Base-by-base conservation (phyloP, 2,329 filamentous ascomycete species). In the Fusarium sp. region DNA sequence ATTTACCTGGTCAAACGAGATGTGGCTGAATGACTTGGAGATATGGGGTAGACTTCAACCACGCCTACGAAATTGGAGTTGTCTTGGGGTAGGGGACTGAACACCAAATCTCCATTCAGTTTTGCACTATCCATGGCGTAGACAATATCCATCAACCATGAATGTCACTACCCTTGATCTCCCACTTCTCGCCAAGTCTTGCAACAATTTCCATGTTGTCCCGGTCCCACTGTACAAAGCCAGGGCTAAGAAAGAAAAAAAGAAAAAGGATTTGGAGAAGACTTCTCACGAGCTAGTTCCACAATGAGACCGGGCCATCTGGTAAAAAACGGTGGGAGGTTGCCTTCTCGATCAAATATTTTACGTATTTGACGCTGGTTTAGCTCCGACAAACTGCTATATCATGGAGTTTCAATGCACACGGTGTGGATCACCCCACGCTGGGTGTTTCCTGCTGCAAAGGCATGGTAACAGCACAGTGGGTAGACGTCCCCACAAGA, bases 181-280 rank as follows among this genome's bases (percentile, higher is more conserved):
- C 58, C 27, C 15, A 7, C 40, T 8, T 48, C 39, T 68, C 32
- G 22, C 46, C 25, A 51, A 54, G 45, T 63, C 23, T 49, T 63
- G 35, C 40, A 33, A 20, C 39, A 46, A 63, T 60, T 60, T 35
- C 17, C 41, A 55, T 48, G 55, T 68, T 60, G 40, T 68, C 40
- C 66, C 67, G 57, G 66, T 45, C 50, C 67, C 67, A 66, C 67
- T 62, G 53, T 67, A 69, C 62, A 69, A 70, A 69, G 66, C 40
- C 62, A 64, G 30, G 27, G 19, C 57, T 59, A 59, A 39, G 37
- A 27, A 44, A 41, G 22, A 44, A 51, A 49, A 23, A 17, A 13
- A 40, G 33, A 45, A 45, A 56, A 43, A 56, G 46, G 13, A 39
- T 59, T 51, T 40, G 20, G 50, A 35, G 51, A 56, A 59, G 35